Percentiles rank a stretch among this genome's conserved stretches.
phyloP scores from a whole-genome alignment of 1,284 basidiomycete genomes.

The Leccinum subrobustum region DNA sequence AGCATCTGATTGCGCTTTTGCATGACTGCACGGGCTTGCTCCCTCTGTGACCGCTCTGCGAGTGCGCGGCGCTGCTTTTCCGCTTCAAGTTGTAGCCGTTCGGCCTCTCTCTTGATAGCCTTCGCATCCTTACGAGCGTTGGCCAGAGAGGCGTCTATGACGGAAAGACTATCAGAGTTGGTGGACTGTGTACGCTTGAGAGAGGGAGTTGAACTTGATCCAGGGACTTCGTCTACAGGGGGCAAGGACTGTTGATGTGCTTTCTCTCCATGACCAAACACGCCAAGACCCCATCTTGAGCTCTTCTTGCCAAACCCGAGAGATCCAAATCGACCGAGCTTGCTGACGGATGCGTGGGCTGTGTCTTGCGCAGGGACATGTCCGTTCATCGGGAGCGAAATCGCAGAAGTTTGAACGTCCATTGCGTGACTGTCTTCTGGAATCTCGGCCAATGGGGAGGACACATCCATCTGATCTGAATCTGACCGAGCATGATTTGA shows the following conservation, averaged over 20 bases:
- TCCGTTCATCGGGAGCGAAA: constrained; percentile 39
- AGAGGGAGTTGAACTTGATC: constrained; percentile 56
- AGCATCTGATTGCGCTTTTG: constrained; percentile 82
- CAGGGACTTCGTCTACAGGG: constrained; percentile 68
- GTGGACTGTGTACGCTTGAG: constrained; percentile 88
- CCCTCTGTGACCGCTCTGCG: constrained; percentile 69
- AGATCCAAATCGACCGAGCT: constrained; percentile 52
- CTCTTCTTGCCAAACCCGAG: constrained; percentile 66
- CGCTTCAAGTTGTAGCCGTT: constrained; percentile 80
- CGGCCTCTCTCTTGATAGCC: constrained; percentile 88
- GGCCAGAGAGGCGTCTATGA: constrained; percentile 51
- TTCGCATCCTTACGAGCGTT: constrained; percentile 66
- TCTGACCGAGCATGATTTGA: constrained; percentile 38
- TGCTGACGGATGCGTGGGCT: constrained; percentile 44
- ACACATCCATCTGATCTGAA: constrained; percentile 63
- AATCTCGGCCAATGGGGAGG: constrained; percentile 44
- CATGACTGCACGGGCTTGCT: constrained; percentile 94
- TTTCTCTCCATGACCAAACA: constrained; percentile 79
- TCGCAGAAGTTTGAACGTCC: constrained; percentile 53
- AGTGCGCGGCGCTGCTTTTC: constrained; percentile 86
- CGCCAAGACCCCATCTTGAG: constrained; percentile 60
- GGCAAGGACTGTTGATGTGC: constrained; percentile 57
- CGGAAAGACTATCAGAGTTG: constrained; percentile 67
- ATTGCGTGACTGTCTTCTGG: constrained; percentile 42
- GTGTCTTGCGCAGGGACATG: constrained; percentile 32